phyloP scores from a whole-genome alignment of 2,329 filamentous ascomycete genomes.

The Scytalidium lignicola region DNA sequence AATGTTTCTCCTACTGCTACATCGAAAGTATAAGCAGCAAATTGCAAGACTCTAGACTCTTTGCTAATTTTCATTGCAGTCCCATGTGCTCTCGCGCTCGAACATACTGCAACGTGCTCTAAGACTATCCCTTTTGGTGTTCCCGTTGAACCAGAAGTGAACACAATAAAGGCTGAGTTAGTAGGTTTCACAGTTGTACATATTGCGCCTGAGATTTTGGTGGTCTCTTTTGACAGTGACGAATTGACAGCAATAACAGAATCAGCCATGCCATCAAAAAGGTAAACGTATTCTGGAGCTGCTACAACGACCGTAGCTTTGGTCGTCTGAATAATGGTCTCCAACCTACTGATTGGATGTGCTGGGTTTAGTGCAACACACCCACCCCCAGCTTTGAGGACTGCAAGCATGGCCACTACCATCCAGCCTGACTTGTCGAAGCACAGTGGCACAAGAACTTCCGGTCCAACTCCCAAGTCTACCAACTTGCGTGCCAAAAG shows the following conservation, averaged over 20 bases:
- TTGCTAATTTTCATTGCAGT: slow-evolving; percentile 2
- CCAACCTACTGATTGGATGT: slow-evolving; percentile 2
- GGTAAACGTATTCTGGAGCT: too few relatives aligned
- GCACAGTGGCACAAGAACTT: slow-evolving; percentile 12
- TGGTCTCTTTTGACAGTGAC: too few relatives aligned
- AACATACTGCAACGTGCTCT: slow-evolving; percentile 10
- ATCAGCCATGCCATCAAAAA: too few relatives aligned
- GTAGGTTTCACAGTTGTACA: too few relatives aligned
- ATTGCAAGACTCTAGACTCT: slow-evolving; percentile 13
- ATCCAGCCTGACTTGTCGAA: slow-evolving; percentile 16
- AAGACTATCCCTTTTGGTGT: too few relatives aligned
- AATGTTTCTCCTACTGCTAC: slow-evolving; percentile 14
- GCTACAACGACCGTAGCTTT: too few relatives aligned
- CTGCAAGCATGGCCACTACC: slow-evolving; percentile 17
- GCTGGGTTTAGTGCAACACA: slow-evolving; percentile 19
- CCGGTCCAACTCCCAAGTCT: slow-evolving; percentile 6
- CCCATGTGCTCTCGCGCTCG: slow-evolving; percentile 5
- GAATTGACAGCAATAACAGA: too few relatives aligned
- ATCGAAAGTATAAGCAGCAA: slow-evolving; percentile 17
- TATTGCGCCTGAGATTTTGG: too few relatives aligned
- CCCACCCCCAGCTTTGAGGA: slow-evolving; percentile 16
- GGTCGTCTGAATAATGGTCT: slow-evolving; percentile 7
- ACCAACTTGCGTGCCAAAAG: slow-evolving; percentile 2
- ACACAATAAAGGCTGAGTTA: too few relatives aligned
- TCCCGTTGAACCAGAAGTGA: too few relatives aligned